phyloP scores from a whole-genome alignment of 2,329 filamentous ascomycete genomes.

The Sporothrix sp. region DNA sequence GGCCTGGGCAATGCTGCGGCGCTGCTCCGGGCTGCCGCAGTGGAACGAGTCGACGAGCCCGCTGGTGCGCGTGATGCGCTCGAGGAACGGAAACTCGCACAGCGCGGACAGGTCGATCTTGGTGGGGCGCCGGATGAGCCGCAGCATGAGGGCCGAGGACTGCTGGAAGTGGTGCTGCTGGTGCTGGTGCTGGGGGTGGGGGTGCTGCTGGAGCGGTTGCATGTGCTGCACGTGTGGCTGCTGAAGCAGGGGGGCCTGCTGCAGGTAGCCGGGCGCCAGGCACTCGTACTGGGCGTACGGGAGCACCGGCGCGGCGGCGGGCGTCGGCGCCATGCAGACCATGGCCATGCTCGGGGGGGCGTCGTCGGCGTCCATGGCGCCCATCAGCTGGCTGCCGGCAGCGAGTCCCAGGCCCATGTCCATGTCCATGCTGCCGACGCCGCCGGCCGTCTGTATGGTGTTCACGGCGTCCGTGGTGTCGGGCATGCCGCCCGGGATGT shows the following conservation, averaged over 20 bases:
- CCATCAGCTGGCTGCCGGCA: neutral
- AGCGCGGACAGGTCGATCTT: neutral
- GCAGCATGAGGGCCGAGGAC: neutral
- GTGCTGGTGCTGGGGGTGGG: neutral
- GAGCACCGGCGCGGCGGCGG: neutral
- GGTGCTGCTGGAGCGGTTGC: neutral
- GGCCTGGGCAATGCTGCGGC: neutral
- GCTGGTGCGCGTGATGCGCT: conserved; percentile 5
- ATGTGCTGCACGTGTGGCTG: neutral
- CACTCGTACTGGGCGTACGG: neutral
- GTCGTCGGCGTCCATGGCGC: neutral
- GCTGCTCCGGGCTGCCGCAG: conserved; percentile 5
- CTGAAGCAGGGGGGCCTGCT: neutral
- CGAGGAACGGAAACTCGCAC: conserved; percentile 8
- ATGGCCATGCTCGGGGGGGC: neutral
- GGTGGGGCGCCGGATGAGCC: conserved; percentile 5
- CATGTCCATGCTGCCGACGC: neutral
- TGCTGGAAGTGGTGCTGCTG: neutral
- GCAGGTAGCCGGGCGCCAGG: neutral
- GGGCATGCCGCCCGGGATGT: too few species aligned
- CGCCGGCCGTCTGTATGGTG: too few species aligned
- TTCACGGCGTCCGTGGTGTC: too few species aligned
- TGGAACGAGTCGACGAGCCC: conserved; percentile 4
- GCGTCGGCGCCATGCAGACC: neutral
- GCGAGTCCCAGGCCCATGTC: neutral